Percentiles rank a stretch among this genome's conserved stretches.
Evolutionary conservation across 2,329 filamentous ascomycete species (phyloP).

Genomic region (Fusarium concolor): DNA sequence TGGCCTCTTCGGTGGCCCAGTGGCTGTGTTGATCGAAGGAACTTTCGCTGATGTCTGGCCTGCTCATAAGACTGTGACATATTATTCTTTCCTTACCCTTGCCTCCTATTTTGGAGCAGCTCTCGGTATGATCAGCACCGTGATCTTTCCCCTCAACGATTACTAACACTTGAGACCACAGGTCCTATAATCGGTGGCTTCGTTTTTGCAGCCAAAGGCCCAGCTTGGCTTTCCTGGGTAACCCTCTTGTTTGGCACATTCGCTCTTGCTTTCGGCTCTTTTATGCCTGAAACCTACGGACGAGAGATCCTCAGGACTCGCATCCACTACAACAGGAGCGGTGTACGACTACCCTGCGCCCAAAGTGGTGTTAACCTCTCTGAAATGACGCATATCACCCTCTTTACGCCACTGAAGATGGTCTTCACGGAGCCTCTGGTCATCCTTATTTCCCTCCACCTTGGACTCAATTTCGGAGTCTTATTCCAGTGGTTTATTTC

Average conservation of each 20-base stretch:
- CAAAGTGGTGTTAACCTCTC: neutral
- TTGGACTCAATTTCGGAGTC: conserved; percentile 2
- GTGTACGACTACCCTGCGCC: neutral
- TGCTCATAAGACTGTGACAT: conserved; percentile 6
- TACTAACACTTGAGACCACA: neutral
- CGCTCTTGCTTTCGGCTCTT: conserved; percentile 2
- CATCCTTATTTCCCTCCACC: neutral
- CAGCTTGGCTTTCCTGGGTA: conserved; percentile 6
- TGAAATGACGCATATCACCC: neutral
- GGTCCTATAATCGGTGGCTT: neutral
- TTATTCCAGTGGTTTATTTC: conserved; percentile 7
- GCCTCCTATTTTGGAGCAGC: neutral
- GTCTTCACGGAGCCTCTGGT: conserved; percentile 1
- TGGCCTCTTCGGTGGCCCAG: neutral
- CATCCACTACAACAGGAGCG: conserved; percentile 8
- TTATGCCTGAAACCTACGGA: conserved; percentile 8
- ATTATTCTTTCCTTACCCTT: conserved; percentile 3
- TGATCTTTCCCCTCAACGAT: rapidly evolving
- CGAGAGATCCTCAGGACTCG: conserved; percentile 2
- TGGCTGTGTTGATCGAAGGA: neutral
- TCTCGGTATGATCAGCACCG: neutral
- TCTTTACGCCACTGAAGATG: conserved; percentile 3
- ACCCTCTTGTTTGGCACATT: neutral
- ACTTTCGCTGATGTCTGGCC: conserved; percentile 8
- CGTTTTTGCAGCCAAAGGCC: neutral